These are phyloP conservation scores for Geotrichum citri-aurantii DNA, from an alignment of 1,139 yeast genomes.

Conservation along the genomic window DNA sequence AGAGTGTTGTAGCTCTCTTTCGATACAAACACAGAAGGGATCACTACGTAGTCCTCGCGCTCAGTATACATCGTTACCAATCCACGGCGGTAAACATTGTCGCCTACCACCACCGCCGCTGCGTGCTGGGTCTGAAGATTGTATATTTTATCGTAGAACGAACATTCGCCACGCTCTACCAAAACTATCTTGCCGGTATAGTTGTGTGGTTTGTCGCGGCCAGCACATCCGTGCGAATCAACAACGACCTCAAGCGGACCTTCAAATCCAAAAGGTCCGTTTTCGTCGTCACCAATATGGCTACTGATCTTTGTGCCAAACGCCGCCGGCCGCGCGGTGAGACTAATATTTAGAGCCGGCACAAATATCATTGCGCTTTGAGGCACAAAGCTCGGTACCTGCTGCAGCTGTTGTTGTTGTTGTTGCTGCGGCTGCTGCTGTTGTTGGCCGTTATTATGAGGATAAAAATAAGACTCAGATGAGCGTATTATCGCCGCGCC, in stretches of 20 bases:
- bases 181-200: constrained; percentile 31
- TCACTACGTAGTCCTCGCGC: constrained; percentile 29
- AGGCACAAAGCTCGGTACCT: constrained; percentile 28
- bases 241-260: constrained; percentile 12
- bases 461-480: neutral
- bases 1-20: constrained; percentile 32
- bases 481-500: neutral
- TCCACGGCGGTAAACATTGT: constrained; percentile 34
- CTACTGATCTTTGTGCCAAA: constrained; percentile 33
- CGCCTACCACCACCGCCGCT: constrained; percentile 40
- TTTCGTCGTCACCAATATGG: neutral
- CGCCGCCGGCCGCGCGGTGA: constrained; percentile 36
- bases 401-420: neutral
- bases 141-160: constrained; percentile 37
- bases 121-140: constrained; percentile 39
- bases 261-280: neutral
- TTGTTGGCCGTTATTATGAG: neutral
- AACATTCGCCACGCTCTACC: constrained; percentile 39
- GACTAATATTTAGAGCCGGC: constrained; percentile 27
- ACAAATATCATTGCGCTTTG: constrained; percentile 27
- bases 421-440: neutral
- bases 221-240: constrained; percentile 15
- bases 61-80: constrained; percentile 37
- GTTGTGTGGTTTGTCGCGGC: constrained; percentile 25
- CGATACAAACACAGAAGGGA: constrained; percentile 40